phyloP scores from a whole-genome alignment of 169 alveolate genomes.

The Theileria annulata region DNA sequence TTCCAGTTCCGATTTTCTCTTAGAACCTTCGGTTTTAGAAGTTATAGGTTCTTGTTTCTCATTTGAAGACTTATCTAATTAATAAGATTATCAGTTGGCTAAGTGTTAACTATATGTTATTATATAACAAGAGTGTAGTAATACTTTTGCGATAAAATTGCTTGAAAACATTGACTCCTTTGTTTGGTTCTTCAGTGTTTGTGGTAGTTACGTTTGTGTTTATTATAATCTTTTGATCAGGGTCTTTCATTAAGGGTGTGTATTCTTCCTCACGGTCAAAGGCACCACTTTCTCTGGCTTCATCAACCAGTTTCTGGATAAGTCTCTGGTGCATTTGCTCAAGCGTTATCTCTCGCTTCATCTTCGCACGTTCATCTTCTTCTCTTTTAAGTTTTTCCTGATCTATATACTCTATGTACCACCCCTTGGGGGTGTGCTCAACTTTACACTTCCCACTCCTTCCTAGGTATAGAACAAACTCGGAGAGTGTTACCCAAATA shows the following conservation, averaged over 20 bases:
- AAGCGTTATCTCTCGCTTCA: slow-evolving; percentile 57
- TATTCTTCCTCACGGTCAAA: slow-evolving; percentile 60
- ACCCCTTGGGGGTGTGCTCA: slow-evolving; percentile 90
- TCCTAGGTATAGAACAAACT: slow-evolving; percentile 86
- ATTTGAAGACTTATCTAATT: slow-evolving; percentile 1
- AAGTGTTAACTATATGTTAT: no score
- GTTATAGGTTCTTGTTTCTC: no score
- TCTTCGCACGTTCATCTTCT: slow-evolving; percentile 57
- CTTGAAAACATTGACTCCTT: slow-evolving; percentile 43
- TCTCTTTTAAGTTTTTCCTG: slow-evolving; percentile 78
- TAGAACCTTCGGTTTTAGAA: background rate
- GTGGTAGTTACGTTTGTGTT: slow-evolving; percentile 36
- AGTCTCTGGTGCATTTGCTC: slow-evolving; percentile 65
- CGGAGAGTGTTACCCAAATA: slow-evolving; percentile 91
- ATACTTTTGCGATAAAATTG: slow-evolving; percentile 32
- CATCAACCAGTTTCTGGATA: slow-evolving; percentile 59
- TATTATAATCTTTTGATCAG: slow-evolving; percentile 56
- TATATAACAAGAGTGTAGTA: background rate
- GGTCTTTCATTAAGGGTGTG: slow-evolving; percentile 52
- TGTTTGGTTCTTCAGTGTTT: slow-evolving; percentile 8
- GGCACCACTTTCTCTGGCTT: slow-evolving; percentile 48
- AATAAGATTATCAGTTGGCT: background rate
- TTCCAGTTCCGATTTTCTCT: slow-evolving; percentile 56
- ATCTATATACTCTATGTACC: slow-evolving; percentile 89
- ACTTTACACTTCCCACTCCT: slow-evolving; percentile 87